Conservation (phyloP, 345 rosid genomes). For the thale cress (Arabidopsis thaliana) region TAIR10.1 NC_003070.9:3385001-3385500, state of each 20-base stretch:
- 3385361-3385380: slow-evolving; percentile 90
- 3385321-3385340: slow-evolving; percentile 99
- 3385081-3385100: slow-evolving; percentile 19
- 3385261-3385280: slow-evolving; percentile 79
- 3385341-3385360: slow-evolving; percentile 96
- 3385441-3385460: slow-evolving; percentile 20
- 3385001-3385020: slow-evolving; percentile 23
- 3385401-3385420: slow-evolving; percentile 9
- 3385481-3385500: slow-evolving; percentile 97
- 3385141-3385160: slow-evolving; percentile 21
- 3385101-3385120: slow-evolving; percentile 14
- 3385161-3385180: slow-evolving; percentile 44
- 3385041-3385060: slow-evolving; percentile 61
- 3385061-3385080: slow-evolving; percentile 36
- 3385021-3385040: slow-evolving; percentile 52
- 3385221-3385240: slow-evolving; percentile 41
- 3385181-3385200: slow-evolving; percentile 44
- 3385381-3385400: slow-evolving; percentile 94
- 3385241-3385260: slow-evolving; percentile 55
- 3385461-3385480: slow-evolving; percentile 75
- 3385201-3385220: slow-evolving; percentile 44
- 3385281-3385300: slow-evolving; percentile 87
- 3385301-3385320: slow-evolving; percentile 90
- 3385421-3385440: slow-evolving; percentile 25
- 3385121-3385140: slow-evolving; percentile 6